Evolutionary conservation across 73 alveolate species (phyloP).

Genomic region (Paramecium bursaria): DNA sequence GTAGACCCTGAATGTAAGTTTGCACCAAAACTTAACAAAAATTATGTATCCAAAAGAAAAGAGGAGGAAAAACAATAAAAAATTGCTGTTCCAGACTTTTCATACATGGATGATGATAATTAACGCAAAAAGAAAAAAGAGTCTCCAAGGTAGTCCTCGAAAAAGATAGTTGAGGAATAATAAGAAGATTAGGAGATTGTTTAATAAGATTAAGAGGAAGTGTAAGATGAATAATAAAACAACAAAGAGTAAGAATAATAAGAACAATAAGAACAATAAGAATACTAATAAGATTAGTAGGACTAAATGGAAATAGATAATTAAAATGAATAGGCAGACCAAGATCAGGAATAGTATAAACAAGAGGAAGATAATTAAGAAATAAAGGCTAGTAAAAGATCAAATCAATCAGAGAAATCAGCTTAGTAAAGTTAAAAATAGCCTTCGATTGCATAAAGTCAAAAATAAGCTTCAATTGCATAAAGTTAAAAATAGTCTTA

Average conservation of each 20-base stretch:
- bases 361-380: neutral
- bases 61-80: constrained; percentile 30
- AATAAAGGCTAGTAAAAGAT: neutral
- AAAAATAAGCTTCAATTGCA: neutral
- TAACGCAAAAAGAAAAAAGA: constrained; percentile 28
- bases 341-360: neutral
- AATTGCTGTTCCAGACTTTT: neutral
- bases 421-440: neutral
- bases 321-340: neutral
- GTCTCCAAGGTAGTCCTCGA: neutral
- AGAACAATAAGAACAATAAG: no score
- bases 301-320: neutral
- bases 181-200: neutral
- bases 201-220: constrained; percentile 3
- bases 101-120: constrained; percentile 51
- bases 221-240: constrained; percentile 9
- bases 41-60: constrained; percentile 33
- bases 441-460: neutral
- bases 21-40: constrained; percentile 40
- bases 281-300: neutral
- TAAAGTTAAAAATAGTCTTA: neutral
- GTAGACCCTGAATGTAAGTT: constrained; percentile 59
- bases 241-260: no score
- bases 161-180: neutral
- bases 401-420: neutral